Base-by-base conservation (phyloP, 225 moss, liverwort and hornwort genomes). In the Marchantia polymorpha region DNA sequence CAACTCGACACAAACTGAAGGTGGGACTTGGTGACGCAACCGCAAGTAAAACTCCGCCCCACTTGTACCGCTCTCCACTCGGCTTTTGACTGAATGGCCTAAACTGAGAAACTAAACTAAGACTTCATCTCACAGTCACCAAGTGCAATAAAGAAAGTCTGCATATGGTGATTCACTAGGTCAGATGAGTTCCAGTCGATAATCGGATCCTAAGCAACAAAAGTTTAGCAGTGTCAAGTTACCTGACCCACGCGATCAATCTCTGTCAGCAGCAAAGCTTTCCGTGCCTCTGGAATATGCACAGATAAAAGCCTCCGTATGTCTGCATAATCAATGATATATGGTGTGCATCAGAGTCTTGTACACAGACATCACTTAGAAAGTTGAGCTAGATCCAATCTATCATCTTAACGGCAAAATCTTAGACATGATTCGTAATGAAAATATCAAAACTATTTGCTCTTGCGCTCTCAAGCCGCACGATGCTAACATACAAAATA, bases 171-270 rank as follows among this genome's bases (percentile, higher is more conserved):
- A 67, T 9, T 31, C 25, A 30, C 5, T 16, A 2, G 19, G 70
- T 49, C 17, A 46, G 20, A 3, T 70, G 20, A 70, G 7, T 48
- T 46, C 14, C 12, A 17, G 31, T 29, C 22, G 19, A 75, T 27
- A 52, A 49, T 50, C 29, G 17, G 13, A 14, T 75, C 27, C 12
- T 10, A 15, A 59, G 50, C 5, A 72, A 53, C 23, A 51, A 6
- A 17, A 12, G 15, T 46, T 0, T 29, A 19, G 23, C 7, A 55
- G 53, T 64, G 55, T 59, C 48, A 55, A 54, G 75, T 79, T 89
- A 99, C 99, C 95, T 99, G 95, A 65, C 95, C 93, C 39, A 99
- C 95, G 67, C 95, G 95, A 80, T 99, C 95, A 64, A 99, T 90
- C 84, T 99, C 99, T 63, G 91, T 94, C 64, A 99, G 86, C 61